Conservation (phyloP, 2,329 filamentous ascomycete genomes). For the Pseudogymnoascus destructans region DNA sequence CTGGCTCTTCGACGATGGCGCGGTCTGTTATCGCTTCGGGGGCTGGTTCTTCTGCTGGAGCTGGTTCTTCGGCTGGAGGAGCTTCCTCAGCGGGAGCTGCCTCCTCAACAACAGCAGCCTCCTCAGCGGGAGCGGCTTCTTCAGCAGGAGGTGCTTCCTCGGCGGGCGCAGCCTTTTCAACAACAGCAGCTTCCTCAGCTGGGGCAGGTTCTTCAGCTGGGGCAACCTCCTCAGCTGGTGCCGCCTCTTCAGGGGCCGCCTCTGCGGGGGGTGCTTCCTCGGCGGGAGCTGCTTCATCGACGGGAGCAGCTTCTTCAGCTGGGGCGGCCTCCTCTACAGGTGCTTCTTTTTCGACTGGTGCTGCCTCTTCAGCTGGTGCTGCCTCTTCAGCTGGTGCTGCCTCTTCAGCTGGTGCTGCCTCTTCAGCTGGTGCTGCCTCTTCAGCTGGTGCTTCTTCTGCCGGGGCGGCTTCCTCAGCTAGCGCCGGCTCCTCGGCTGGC, state of each 20-base stretch:
- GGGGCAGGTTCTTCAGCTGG: neutral
- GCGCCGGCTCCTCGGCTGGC: neutral
- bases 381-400: neutral
- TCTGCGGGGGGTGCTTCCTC: neutral
- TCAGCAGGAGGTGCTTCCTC: constrained; percentile 16
- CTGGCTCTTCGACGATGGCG: constrained; percentile 20
- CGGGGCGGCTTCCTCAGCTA: neutral
- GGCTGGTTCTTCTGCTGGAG: constrained; percentile 7
- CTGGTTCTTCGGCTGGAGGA: constrained; percentile 10
- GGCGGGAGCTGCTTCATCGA: neutral
- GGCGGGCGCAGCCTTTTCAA: neutral
- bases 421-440: neutral
- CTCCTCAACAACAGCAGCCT: neutral
- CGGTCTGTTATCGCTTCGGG: constrained; percentile 15
- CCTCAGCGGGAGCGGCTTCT: neutral
- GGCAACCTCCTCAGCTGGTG: neutral
- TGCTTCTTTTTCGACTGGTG: constrained; percentile 14
- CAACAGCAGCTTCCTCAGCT: neutral
- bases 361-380: neutral
- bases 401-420: neutral
- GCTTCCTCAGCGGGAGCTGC: neutral
- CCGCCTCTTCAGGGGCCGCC: no score
- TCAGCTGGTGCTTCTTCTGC: neutral
- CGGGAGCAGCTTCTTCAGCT: neutral
- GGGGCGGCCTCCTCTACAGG: constrained; percentile 11